phyloP scores from a whole-genome alignment of 495 filamentous ascomycete genomes.

The Glarea lozoyensis region DNA sequence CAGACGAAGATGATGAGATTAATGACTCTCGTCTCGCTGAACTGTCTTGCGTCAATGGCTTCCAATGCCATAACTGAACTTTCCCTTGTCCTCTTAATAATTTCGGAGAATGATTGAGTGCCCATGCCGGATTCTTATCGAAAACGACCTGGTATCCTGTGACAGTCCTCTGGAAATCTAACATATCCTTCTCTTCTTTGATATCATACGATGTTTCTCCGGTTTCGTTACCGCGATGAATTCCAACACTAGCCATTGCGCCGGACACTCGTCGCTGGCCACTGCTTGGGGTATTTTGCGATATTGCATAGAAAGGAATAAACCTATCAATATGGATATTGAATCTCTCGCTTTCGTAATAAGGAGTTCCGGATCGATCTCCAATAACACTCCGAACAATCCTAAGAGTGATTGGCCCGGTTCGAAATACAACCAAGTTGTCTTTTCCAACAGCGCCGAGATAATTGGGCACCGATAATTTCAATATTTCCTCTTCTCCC shows the following conservation, averaged over 20 bases:
- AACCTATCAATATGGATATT: constrained; percentile 5
- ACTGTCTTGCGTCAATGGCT: neutral
- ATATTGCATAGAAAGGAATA: constrained; percentile 4
- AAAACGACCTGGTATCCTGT: constrained; percentile 7
- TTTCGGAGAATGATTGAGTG: constrained; percentile 1
- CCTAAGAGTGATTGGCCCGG: neutral
- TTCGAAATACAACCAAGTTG: constrained; percentile 2
- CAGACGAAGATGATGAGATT: neutral
- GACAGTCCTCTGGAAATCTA: constrained; percentile 4
- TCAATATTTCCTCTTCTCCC: neutral
- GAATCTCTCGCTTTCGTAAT: constrained; percentile 2
- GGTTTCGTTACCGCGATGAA: constrained; percentile 1
- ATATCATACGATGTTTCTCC: neutral
- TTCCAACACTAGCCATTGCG: neutral
- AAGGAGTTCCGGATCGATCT: neutral
- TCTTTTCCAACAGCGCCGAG: constrained; percentile 1
- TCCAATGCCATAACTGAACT: constrained; percentile 8
- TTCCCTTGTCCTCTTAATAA: neutral
- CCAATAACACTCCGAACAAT: neutral
- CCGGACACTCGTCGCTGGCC: neutral
- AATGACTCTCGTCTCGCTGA: neutral
- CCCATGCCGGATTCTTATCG: neutral
- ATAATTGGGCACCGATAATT: neutral
- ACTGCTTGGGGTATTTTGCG: neutral
- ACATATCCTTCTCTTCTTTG: neutral